Evolutionary conservation across 2,329 filamentous ascomycete species (phyloP).

Genomic region (Penicillium sp.): DNA sequence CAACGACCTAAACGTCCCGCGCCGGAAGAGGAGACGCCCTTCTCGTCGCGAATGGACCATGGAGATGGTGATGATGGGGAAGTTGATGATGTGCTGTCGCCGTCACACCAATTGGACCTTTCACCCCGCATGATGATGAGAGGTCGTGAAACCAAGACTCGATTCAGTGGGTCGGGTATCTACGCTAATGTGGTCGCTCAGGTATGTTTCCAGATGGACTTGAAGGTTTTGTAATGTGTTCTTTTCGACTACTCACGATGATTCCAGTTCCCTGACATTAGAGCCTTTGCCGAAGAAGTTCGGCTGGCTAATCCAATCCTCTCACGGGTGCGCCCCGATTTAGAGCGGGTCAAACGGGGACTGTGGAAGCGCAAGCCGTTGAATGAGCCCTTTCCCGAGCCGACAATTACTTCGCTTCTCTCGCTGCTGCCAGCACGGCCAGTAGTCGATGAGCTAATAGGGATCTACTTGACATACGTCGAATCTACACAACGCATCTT

Average conservation of each 20-base stretch:
- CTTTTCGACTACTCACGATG: conserved; percentile 24
- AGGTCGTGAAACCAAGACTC: conserved; percentile 48
- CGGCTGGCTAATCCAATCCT: conserved; percentile 45
- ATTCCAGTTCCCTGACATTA: conserved; percentile 46
- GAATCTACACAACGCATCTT: conserved; percentile 50
- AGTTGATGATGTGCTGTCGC: conserved; percentile 33
- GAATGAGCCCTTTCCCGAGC: conserved; percentile 38
- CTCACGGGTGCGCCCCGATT: conserved; percentile 41
- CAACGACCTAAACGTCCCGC: conserved; percentile 34
- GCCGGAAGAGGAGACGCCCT: conserved; percentile 9
- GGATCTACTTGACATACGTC: conserved; percentile 48
- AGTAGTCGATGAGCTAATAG: conserved; percentile 46
- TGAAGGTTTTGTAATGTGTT: too few species aligned
- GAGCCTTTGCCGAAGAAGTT: conserved; percentile 46
- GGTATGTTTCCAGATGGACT: conserved; percentile 32
- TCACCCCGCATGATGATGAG: conserved; percentile 45
- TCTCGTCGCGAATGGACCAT: conserved; percentile 19
- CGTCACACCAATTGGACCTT: conserved; percentile 42
- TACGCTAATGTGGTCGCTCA: conserved; percentile 48
- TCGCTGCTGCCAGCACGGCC: conserved; percentile 43
- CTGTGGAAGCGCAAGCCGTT: conserved; percentile 40
- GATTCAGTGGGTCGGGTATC: conserved; percentile 50
- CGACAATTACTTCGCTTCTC: conserved; percentile 39
- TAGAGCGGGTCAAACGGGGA: conserved; percentile 42
- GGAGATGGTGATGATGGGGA: conserved; percentile 27